Evolutionary conservation across 331 rosid species (phyloP).

Genomic region (Arachis monticola): DNA sequence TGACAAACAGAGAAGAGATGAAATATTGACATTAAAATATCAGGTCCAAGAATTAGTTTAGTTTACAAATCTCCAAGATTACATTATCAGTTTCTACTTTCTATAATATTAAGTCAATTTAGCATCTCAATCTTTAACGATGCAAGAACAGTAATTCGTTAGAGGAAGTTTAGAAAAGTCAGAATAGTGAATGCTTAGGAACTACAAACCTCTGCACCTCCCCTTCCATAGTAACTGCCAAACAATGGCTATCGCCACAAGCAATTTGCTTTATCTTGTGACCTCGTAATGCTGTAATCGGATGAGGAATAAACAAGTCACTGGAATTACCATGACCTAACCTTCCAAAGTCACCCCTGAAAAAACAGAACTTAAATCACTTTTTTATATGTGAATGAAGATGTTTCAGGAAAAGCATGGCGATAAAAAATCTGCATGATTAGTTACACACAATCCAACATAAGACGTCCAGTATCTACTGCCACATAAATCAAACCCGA

Average conservation of each 20-base stretch:
- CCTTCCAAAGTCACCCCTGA: slow-evolving; percentile 98
- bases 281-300: slow-evolving; percentile 82
- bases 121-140: slow-evolving; percentile 1
- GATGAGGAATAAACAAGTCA: slow-evolving; percentile 83
- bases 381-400: neutral
- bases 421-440: neutral
- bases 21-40: slow-evolving; percentile 8
- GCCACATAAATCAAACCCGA: slow-evolving; percentile 18
- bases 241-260: slow-evolving; percentile 94
- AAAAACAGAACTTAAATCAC: slow-evolving; percentile 38
- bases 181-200: slow-evolving; percentile 15
- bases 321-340: slow-evolving; percentile 95
- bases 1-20: slow-evolving; percentile 14
- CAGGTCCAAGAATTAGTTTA: neutral
- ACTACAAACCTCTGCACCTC: slow-evolving; percentile 81
- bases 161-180: neutral
- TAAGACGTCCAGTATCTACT: slow-evolving; percentile 3
- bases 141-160: slow-evolving; percentile 1
- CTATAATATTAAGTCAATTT: neutral
- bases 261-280: slow-evolving; percentile 77
- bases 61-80: slow-evolving; percentile 8
- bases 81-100: slow-evolving; percentile 17
- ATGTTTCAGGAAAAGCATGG: slow-evolving; percentile 5
- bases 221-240: slow-evolving; percentile 89
- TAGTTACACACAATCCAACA: slow-evolving; percentile 16